Percentiles rank a stretch among this genome's conserved stretches.
These are phyloP conservation scores for Astragalus glycyphyllos DNA, from an alignment of 306 rosid genomes.

Conservation along the genomic window DNA sequence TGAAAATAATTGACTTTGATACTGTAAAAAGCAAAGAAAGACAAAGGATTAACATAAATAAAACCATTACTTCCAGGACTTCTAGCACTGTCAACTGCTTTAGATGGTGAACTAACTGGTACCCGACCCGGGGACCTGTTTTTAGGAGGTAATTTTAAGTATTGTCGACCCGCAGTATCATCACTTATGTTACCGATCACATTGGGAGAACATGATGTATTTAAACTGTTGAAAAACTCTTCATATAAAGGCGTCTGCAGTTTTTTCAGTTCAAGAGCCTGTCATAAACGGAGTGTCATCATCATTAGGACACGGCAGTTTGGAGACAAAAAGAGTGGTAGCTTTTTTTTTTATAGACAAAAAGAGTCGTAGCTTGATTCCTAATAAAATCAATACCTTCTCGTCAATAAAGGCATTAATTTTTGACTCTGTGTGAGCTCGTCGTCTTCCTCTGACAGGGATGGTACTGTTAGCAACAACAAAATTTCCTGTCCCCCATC, in stretches of 20 bases:
- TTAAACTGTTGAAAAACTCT: slow-evolving; percentile 90
- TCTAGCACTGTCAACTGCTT: slow-evolving; percentile 65
- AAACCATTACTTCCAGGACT: slow-evolving; percentile 90
- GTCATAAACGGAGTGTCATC: slow-evolving; percentile 41
- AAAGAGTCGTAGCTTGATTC: too few relatives aligned
- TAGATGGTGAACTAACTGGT: slow-evolving; percentile 66
- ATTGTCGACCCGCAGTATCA: slow-evolving; percentile 66
- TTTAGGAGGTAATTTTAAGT: slow-evolving; percentile 93
- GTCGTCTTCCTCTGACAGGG: slow-evolving; percentile 88
- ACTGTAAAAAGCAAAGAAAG: slow-evolving; percentile 36
- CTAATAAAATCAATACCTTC: slow-evolving; percentile 66
- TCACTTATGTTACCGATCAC: slow-evolving; percentile 60
- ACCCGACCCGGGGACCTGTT: slow-evolving; percentile 83
- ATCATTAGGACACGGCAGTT: slow-evolving; percentile 38
- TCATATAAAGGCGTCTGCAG: slow-evolving; percentile 92
- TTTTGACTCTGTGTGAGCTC: slow-evolving; percentile 94
- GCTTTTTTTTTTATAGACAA: too few relatives aligned
- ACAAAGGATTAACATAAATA: slow-evolving; percentile 40
- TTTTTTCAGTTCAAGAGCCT: slow-evolving; percentile 97
- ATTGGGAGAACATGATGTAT: slow-evolving; percentile 70
- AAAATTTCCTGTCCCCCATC: slow-evolving; percentile 60
- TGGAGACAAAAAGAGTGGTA: slow-evolving; percentile 18
- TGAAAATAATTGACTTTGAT: slow-evolving; percentile 4
- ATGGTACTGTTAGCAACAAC: slow-evolving; percentile 70
- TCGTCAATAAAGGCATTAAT: slow-evolving; percentile 90